Conservation (phyloP, 768 basidiomycete species). For the Mrakia gelida region DNA sequence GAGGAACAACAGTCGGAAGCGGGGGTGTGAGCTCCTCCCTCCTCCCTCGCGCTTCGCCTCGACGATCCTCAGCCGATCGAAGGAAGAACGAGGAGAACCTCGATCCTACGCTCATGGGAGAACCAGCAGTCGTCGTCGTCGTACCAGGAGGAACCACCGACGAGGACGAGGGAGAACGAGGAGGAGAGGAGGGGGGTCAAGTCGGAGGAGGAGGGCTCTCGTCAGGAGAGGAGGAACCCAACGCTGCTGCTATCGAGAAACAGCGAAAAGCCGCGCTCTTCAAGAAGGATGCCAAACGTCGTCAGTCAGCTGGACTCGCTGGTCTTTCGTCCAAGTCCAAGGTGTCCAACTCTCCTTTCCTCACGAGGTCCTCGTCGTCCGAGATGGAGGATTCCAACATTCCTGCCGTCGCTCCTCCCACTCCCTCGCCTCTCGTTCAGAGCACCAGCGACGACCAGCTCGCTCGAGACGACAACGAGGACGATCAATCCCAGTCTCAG, state of each 20-base stretch:
- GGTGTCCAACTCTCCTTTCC: conserved; percentile 32
- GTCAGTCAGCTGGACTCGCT: conserved; percentile 29
- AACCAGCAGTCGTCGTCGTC: conserved; percentile 5
- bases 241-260: neutral
- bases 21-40: neutral
- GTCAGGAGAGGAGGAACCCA: conserved; percentile 25
- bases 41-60: conserved; percentile 1
- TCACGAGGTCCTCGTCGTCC: conserved; percentile 19
- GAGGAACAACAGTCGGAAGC: neutral
- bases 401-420: neutral
- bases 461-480: neutral
- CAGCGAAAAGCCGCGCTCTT: neutral
- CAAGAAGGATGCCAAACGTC: conserved; percentile 23
- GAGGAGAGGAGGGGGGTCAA: neutral
- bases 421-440: neutral
- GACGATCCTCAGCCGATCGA: conserved; percentile 4
- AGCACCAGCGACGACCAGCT: neutral
- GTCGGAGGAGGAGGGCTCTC: neutral
- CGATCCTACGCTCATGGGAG: neutral
- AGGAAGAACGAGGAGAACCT: conserved; percentile 7
- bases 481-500: neutral
- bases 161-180: neutral
- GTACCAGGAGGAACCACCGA: conserved; percentile 13
- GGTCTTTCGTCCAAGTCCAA: conserved; percentile 15
- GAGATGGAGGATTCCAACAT: neutral